Percentiles rank a stretch among this genome's conserved stretches.
Conservation (phyloP, 208 protist genomes). For the Endotrypanum monterogeii region DNA sequence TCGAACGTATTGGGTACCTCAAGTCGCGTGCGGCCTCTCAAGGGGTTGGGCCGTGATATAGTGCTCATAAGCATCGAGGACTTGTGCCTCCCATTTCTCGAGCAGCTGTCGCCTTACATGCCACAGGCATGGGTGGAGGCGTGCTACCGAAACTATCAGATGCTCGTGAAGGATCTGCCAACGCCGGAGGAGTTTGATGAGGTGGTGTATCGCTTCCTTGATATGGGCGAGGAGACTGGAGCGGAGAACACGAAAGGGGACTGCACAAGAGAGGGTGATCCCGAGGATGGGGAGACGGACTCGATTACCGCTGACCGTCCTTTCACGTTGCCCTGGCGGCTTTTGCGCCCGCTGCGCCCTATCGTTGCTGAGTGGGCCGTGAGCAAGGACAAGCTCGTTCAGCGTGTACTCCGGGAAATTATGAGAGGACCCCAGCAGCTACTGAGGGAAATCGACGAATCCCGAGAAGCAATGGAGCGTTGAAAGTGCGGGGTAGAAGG, state of each 20-base stretch:
- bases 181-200: constrained; percentile 39
- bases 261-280: background rate
- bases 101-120: constrained; percentile 41
- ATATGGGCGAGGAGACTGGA: constrained; percentile 23
- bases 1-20: background rate
- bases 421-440: constrained; percentile 16
- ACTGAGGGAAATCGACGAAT: constrained; percentile 12
- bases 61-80: constrained; percentile 44
- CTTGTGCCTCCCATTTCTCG: constrained; percentile 52
- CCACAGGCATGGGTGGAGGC: constrained; percentile 43
- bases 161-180: constrained; percentile 24
- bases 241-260: constrained; percentile 11
- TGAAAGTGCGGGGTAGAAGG: background rate
- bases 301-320: background rate
- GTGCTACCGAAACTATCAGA: constrained; percentile 40
- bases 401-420: constrained; percentile 24
- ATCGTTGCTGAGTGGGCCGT: constrained; percentile 17
- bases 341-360: constrained; percentile 26
- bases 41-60: constrained; percentile 47
- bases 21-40: constrained; percentile 23
- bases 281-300: constrained; percentile 4
- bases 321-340: constrained; percentile 21
- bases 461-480: background rate
- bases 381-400: constrained; percentile 26
- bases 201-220: constrained; percentile 34